A percentile compares a stretch with the other conserved stretches of the same genome.
Evolutionary conservation across 495 filamentous ascomycete genomes (phyloP).

Genomic region (Hypomontagnella monticulosa): DNA sequence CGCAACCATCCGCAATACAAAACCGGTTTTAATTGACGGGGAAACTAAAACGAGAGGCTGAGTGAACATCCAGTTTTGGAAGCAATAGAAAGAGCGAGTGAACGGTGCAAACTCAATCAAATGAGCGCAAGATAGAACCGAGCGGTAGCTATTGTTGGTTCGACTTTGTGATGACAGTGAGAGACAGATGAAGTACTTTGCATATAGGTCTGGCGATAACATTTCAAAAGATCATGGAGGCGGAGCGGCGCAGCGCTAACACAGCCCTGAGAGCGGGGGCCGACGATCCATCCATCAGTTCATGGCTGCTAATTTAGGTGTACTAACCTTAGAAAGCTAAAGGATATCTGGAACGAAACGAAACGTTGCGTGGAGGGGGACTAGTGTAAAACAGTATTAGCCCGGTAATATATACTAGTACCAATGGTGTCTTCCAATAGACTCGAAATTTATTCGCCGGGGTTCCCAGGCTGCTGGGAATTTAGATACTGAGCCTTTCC

Average conservation of each 20-base stretch:
- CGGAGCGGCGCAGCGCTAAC: constrained; percentile 24
- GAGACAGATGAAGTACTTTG: too few species aligned
- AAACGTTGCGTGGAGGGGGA: not conserved
- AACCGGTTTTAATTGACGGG: not conserved
- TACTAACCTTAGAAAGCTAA: constrained; percentile 3
- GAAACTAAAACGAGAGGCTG: constrained; percentile 3
- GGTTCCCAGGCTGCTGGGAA: constrained; percentile 28
- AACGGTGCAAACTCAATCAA: not conserved
- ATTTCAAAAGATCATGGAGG: constrained; percentile 11
- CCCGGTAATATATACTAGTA: not conserved
- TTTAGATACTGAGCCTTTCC: not conserved
- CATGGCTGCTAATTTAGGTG: constrained; percentile 18
- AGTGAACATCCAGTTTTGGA: not conserved
- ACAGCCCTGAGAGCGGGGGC: constrained; percentile 36
- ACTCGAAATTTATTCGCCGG: not conserved
- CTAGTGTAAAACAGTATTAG: constrained; percentile 18
- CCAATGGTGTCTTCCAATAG: constrained; percentile 10
- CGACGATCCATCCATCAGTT: constrained; percentile 38
- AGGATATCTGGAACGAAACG: not conserved
- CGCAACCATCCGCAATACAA: constrained; percentile 1
- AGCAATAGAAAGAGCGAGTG: not conserved
- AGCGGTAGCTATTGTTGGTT: not conserved
- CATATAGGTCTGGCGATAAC: too few species aligned
- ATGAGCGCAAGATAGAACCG: not conserved
- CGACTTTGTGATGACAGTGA: not conserved